phyloP scores from a whole-genome alignment of 23 red algal genomes.

The Gracilaria vermiculophylla region DNA sequence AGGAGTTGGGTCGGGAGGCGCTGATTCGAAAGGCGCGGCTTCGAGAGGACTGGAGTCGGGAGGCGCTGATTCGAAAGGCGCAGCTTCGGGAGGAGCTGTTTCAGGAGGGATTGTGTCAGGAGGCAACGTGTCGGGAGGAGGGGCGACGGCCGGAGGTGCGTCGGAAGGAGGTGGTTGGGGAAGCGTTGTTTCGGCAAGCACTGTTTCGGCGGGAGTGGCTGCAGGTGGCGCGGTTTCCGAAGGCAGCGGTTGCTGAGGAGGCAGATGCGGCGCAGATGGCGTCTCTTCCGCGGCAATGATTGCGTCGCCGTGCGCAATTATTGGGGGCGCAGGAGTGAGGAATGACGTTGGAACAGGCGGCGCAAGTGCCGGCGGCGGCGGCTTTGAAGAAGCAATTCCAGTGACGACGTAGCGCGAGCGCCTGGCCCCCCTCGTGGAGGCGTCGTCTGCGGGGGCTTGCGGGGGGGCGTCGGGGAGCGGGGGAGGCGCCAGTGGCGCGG shows the following conservation, averaged over 20 bases:
- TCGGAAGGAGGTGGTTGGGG: too few species aligned
- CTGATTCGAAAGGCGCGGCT: neutral
- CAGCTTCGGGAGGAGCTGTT: neutral
- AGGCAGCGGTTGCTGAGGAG: too few species aligned
- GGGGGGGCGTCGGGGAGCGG: neutral
- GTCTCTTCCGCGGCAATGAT: neutral
- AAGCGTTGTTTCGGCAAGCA: too few species aligned
- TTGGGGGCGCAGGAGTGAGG: neutral
- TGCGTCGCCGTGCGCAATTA: neutral
- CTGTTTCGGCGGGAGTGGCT: too few species aligned
- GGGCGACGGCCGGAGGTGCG: too few species aligned
- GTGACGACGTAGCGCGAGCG: constrained; percentile 18
- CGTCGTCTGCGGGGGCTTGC: neutral
- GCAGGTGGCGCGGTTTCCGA: too few species aligned
- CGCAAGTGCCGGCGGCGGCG: neutral
- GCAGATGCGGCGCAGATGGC: neutral
- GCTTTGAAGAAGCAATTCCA: neutral
- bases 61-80: neutral
- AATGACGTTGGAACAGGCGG: neutral
- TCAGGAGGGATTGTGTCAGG: neutral
- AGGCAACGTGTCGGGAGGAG: too few species aligned
- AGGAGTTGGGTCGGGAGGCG: too few species aligned
- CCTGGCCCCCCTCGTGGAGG: neutral
- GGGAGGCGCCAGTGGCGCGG: neutral
- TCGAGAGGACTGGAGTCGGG: neutral